Percentiles rank a stretch among this genome's conserved stretches.
These are phyloP conservation scores for Pseudopyricularia javanii DNA, from an alignment of 2,329 filamentous ascomycete genomes.

Conservation along the genomic window DNA sequence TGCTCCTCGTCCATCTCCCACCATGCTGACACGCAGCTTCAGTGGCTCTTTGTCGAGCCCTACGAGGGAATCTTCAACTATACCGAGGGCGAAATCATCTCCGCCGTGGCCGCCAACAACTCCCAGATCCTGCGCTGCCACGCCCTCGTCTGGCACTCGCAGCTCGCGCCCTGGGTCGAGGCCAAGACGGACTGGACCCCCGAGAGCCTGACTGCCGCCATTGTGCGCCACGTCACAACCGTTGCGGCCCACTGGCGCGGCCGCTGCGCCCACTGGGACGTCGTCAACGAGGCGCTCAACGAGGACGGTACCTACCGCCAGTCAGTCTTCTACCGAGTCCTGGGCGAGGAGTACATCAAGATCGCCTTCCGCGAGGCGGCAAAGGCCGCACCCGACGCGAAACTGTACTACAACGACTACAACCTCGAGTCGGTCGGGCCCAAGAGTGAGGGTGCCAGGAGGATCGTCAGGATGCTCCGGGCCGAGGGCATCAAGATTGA, in stretches of 20 bases:
- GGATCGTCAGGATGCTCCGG: constrained; percentile 13
- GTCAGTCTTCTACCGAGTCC: constrained; percentile 26
- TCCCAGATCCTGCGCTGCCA: constrained; percentile 37
- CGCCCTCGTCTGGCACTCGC: constrained; percentile 26
- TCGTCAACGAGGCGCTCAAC: constrained; percentile 38
- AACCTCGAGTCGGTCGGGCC: constrained; percentile 24
- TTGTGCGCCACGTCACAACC: constrained; percentile 36
- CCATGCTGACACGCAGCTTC: not conserved
- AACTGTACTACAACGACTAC: constrained; percentile 41
- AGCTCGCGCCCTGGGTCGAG: constrained; percentile 35
- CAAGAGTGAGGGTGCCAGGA: constrained; percentile 15
- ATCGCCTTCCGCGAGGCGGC: constrained; percentile 30
- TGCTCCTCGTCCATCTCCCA: constrained; percentile 9
- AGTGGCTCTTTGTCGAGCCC: constrained; percentile 33
- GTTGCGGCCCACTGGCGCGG: constrained; percentile 27
- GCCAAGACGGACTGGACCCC: constrained; percentile 29
- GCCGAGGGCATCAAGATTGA: constrained; percentile 28
- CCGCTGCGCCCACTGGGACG: constrained; percentile 36
- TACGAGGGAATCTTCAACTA: constrained; percentile 34
- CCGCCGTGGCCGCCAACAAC: constrained; percentile 19
- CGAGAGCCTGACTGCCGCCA: constrained; percentile 30
- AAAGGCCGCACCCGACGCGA: constrained; percentile 25
- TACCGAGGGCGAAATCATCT: constrained; percentile 29
- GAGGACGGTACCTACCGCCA: constrained; percentile 28
- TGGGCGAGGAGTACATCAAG: constrained; percentile 30